phyloP scores from a whole-genome alignment of 116 monocot species.

The Phalaenopsis hybrid region DNA sequence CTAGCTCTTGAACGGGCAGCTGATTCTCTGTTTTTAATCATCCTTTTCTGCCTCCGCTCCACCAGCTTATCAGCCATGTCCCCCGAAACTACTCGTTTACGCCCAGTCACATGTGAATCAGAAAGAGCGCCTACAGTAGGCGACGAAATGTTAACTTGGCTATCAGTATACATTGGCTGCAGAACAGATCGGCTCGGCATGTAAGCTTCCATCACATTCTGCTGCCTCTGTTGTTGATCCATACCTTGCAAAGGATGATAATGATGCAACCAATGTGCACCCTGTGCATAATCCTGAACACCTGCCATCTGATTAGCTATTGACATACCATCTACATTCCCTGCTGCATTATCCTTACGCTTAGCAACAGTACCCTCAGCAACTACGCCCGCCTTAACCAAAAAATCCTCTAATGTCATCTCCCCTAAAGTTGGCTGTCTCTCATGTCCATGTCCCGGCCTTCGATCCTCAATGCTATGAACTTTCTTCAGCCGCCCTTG shows the following conservation, averaged over 20 bases:
- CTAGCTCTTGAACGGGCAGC: constrained; percentile 80
- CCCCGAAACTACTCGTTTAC: constrained; percentile 36
- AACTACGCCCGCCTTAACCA: constrained; percentile 65
- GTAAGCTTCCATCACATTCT: constrained; percentile 33
- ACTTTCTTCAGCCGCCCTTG: constrained; percentile 15
- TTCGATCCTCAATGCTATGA: constrained; percentile 9
- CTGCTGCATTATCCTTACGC: constrained; percentile 9
- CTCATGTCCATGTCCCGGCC: constrained; percentile 15
- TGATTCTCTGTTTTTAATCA: constrained; percentile 90
- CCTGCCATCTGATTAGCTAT: background rate
- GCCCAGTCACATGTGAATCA: constrained; percentile 39
- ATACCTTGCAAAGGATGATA: constrained; percentile 34
- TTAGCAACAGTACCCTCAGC: constrained; percentile 19
- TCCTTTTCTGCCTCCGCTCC: constrained; percentile 87
- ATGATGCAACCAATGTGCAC: constrained; percentile 42
- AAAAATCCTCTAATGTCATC: constrained; percentile 90
- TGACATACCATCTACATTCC: constrained; percentile 14
- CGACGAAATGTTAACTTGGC: constrained; percentile 27
- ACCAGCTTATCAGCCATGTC: constrained; percentile 54
- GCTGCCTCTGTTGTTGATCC: constrained; percentile 20
- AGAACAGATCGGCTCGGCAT: constrained; percentile 10
- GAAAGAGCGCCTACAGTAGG: constrained; percentile 34
- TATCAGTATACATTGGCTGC: constrained; percentile 38
- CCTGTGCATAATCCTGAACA: constrained; percentile 23
- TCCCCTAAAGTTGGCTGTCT: constrained; percentile 52